Evolutionary conservation across 495 filamentous ascomycete genomes (phyloP).

Genomic region (Aspergillus hancockii): DNA sequence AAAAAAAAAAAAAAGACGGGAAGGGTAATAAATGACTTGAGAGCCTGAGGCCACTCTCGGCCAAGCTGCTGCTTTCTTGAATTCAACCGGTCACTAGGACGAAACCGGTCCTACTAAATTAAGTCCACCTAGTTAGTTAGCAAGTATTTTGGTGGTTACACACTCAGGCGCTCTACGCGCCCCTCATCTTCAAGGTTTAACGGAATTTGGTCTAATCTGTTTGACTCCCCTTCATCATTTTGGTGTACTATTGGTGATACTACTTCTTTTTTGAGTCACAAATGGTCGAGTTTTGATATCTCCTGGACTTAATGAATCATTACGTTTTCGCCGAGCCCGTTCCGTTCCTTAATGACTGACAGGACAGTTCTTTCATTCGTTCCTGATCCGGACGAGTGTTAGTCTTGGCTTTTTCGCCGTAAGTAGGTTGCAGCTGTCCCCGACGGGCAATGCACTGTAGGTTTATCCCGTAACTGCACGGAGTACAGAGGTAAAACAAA

Average conservation of each 20-base stretch:
- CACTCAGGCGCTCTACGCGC: conserved; percentile 3
- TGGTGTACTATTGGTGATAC: neutral
- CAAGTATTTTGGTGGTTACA: neutral
- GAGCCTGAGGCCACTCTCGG: neutral
- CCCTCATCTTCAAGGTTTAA: neutral
- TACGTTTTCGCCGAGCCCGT: neutral
- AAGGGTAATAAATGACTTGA: neutral
- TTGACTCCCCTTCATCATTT: neutral
- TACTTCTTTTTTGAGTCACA: neutral
- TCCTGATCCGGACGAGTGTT: neutral
- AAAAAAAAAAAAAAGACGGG: no score
- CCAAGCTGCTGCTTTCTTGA: neutral
- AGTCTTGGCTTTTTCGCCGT: neutral
- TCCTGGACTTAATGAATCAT: neutral
- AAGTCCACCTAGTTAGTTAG: no score
- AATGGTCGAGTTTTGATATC: neutral
- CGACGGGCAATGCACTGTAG: no score
- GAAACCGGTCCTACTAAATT: neutral
- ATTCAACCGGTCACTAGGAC: conserved; percentile 7
- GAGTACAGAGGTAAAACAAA: neutral
- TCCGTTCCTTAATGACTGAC: neutral
- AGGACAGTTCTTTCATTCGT: neutral
- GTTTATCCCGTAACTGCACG: neutral
- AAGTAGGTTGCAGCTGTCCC: conserved; percentile 2
- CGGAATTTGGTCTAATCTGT: neutral